A percentile compares a stretch with the other conserved stretches of the same genome.
These are phyloP conservation scores for Pestalotiopsis sp. DNA, from an alignment of 2,329 filamentous ascomycete genomes.

Conservation along the genomic window DNA sequence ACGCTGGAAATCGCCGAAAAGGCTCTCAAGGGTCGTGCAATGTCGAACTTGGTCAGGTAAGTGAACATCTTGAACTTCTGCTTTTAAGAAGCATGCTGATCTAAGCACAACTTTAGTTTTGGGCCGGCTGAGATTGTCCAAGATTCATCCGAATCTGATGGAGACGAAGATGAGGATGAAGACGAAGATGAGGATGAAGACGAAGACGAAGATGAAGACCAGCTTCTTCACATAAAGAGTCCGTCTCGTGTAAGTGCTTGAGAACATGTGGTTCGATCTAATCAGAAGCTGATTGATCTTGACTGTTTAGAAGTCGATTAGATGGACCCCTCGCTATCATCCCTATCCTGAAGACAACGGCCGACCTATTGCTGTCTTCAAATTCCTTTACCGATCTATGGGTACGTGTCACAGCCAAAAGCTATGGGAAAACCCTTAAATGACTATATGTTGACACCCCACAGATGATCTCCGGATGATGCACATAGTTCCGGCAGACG, in stretches of 20 bases:
- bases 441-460: neutral
- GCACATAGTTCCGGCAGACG: neutral
- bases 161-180: neutral
- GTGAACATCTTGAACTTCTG: neutral
- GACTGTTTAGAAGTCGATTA: neutral
- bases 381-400: neutral
- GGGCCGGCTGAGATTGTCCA: neutral
- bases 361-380: neutral
- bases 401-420: neutral
- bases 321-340: neutral
- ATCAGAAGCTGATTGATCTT: no score
- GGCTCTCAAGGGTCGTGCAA: neutral
- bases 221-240: neutral
- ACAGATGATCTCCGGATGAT: neutral
- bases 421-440: accelerated
- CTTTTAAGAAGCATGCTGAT: neutral
- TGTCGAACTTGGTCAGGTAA: neutral
- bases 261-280: no score
- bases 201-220: neutral
- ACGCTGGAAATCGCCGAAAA: neutral
- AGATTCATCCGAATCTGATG: no score
- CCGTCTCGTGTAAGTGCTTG: no score
- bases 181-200: neutral
- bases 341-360: neutral
- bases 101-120: neutral